Conservation (phyloP, 116 monocot species). For the Phalaenopsis hybrid region DNA sequence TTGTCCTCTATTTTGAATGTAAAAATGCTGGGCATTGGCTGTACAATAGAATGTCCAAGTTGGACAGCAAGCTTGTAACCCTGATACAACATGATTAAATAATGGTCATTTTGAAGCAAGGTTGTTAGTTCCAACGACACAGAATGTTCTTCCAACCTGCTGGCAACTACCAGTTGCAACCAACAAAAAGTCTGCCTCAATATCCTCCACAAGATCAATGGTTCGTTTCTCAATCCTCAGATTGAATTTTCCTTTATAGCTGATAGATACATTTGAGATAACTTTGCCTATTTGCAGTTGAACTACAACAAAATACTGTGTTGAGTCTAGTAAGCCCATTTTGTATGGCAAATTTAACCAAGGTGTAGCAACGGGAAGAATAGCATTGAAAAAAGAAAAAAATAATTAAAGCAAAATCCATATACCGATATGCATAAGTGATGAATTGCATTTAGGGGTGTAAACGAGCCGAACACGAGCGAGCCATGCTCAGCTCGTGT, state of each 20-base stretch:
- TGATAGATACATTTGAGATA: conserved; percentile 51
- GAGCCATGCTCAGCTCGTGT: too few relatives aligned
- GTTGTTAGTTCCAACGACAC: not conserved
- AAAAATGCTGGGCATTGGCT: conserved; percentile 90
- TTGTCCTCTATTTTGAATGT: conserved; percentile 76
- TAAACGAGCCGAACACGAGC: too few relatives aligned
- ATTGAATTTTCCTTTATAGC: conserved; percentile 44
- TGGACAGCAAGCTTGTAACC: conserved; percentile 68
- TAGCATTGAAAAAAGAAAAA: not conserved
- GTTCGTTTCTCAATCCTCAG: conserved; percentile 69
- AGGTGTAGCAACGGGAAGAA: not conserved
- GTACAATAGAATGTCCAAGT: conserved; percentile 83
- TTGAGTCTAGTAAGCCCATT: not conserved
- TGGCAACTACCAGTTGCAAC: conserved; percentile 70
- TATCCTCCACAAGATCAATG: conserved; percentile 50
- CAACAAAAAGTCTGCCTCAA: conserved; percentile 62
- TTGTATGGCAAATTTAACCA: not conserved
- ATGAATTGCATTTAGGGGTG: not conserved
- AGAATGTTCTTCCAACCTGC: conserved; percentile 40
- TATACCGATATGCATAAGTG: not conserved
- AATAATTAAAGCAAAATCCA: not conserved
- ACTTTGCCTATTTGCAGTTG: conserved; percentile 75
- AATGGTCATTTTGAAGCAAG: conserved; percentile 1
- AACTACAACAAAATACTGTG: conserved; percentile 38
- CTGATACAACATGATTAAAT: conserved; percentile 25